Evolutionary conservation across 2,329 filamentous ascomycete species (phyloP), one percentile per base, ranked within the genome.

Genomic region (Phialophora verrucosa): DNA sequence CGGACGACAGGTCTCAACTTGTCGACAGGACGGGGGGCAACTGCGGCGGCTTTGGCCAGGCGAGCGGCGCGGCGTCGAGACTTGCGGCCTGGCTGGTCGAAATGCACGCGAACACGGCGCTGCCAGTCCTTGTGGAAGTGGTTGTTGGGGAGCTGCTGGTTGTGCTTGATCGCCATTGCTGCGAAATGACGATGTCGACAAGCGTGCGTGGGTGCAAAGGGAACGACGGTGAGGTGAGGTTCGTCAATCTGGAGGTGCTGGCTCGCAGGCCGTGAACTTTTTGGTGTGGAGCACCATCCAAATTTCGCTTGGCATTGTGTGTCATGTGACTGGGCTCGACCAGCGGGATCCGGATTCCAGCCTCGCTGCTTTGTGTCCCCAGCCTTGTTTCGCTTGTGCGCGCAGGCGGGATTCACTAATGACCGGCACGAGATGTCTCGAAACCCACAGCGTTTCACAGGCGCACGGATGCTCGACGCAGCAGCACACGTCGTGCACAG

Each of bases 111-210:
- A 81, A 99, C 95, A 86, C 93, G 92, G 86, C 93, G 92, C 85
- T 98, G 93, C 95, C 95, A 99, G 88, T 99, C 93, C 92, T 97
- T 97, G 86, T 92, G 93, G 92, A 97, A 97, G 83, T 97, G 70
- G 64, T 70, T 70, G 69, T 72, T 69, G 47, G 71, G 74, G 62
- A 70, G 71, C 64, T 66, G 59, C 66, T 67, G 73, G 69, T 98
- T 98, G 91, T 97, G 93, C 90, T 96, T 96, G 92, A 98, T 97
- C 88, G 94, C 91, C 93, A 70, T 70, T 65, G 66, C 55, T 63
- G 54, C 32, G 44, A 59, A 53, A 29, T 63, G 64, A 66, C 68
- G 65, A 65, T 59, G 31, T 51, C 62, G 60, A 47, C 42, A 56
- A 66, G 51, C 32, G 50, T 51, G 17, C 75, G 53, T 76, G 74